A percentile compares a stretch with the other conserved stretches of the same genome.
phyloP scores from a whole-genome alignment of 768 basidiomycete genomes.

The Suillus fuscotomentosus region DNA sequence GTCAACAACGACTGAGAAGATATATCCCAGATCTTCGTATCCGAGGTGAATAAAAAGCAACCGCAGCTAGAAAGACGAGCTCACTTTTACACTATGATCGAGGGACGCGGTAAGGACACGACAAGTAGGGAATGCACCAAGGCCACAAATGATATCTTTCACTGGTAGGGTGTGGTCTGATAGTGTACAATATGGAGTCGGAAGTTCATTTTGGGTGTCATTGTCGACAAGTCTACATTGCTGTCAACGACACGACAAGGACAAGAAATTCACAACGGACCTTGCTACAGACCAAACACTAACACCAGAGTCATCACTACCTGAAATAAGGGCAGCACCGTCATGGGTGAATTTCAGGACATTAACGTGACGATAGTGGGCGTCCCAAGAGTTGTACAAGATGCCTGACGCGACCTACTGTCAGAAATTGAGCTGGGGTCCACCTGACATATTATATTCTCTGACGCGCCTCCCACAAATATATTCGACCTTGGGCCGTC shows the following conservation, averaged over 20 bases:
- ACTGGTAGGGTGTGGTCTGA: constrained; percentile 93
- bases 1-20: constrained; percentile 72
- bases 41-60: constrained; percentile 11
- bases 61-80: constrained; percentile 16
- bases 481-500: constrained; percentile 84
- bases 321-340: constrained; percentile 75
- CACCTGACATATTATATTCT: background rate
- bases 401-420: constrained; percentile 89
- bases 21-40: constrained; percentile 73
- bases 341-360: constrained; percentile 83
- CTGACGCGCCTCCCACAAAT: constrained; percentile 88
- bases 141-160: constrained; percentile 76
- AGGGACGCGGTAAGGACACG: constrained; percentile 77
- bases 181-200: constrained; percentile 74
- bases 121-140: constrained; percentile 76
- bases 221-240: constrained; percentile 68
- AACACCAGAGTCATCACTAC: constrained; percentile 87
- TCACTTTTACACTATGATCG: constrained; percentile 91
- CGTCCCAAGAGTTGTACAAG: constrained; percentile 88
- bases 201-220: constrained; percentile 68
- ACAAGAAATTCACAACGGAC: constrained; percentile 42
- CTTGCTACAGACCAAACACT: constrained; percentile 88
- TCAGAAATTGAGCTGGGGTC: constrained; percentile 13
- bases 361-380: constrained; percentile 89
- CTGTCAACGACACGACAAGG: constrained; percentile 11